Evolutionary conservation across 1,139 yeast species (phyloP).

Genomic region (Wickerhamiella infanticola): DNA sequence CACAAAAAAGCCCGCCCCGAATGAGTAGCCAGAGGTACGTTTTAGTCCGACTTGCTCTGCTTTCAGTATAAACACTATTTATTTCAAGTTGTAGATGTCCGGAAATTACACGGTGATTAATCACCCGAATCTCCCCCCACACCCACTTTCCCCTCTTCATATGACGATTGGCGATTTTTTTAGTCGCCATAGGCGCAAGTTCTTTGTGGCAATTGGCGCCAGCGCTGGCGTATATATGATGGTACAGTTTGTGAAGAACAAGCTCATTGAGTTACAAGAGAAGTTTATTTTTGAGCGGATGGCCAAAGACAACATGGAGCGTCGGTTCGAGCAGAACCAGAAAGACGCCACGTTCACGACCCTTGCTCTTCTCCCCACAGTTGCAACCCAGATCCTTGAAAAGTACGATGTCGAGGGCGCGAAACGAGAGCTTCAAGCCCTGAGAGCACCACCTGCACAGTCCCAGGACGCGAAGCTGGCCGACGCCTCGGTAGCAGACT

Average conservation of each 20-base stretch:
- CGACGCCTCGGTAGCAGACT: not conserved
- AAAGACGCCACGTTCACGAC: slow-evolving; percentile 79
- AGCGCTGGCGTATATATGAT: slow-evolving; percentile 45
- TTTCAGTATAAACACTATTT: too few species aligned
- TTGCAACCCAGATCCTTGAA: slow-evolving; percentile 48
- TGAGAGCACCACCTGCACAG: slow-evolving; percentile 25
- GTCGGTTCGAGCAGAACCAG: slow-evolving; percentile 78
- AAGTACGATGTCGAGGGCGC: slow-evolving; percentile 58
- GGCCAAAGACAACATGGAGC: slow-evolving; percentile 47
- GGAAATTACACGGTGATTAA: not conserved
- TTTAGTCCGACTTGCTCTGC: too few species aligned
- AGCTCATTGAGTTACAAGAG: slow-evolving; percentile 51
- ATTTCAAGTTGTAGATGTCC: too few species aligned
- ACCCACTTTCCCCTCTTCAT: not conserved
- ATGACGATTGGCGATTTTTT: slow-evolving; percentile 25
- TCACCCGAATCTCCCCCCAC: not conserved
- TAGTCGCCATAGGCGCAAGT: slow-evolving; percentile 45
- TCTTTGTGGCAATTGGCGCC: slow-evolving; percentile 42
- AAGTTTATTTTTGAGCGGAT: slow-evolving; percentile 58
- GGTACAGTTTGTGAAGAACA: slow-evolving; percentile 42
- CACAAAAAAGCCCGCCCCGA: too few species aligned
- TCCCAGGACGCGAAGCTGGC: slow-evolving; percentile 25
- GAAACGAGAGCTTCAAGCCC: slow-evolving; percentile 53
- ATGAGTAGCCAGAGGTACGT: too few species aligned
- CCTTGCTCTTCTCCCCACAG: slow-evolving; percentile 66